These are phyloP conservation scores for Aeschynomene evenia DNA, from an alignment of 306 rosid species.

Conservation along the genomic window DNA sequence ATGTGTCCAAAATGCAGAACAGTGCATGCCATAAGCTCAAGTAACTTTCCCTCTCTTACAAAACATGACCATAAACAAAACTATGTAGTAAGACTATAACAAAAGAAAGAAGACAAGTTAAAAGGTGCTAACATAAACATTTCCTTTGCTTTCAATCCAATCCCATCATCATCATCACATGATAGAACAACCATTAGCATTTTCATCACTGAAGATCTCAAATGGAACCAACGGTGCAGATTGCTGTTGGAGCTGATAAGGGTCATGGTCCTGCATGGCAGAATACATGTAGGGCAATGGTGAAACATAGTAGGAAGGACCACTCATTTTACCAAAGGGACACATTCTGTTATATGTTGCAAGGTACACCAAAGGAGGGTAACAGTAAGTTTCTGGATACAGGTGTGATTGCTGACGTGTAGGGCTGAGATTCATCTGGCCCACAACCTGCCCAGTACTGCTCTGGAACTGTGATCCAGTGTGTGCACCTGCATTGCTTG, in stretches of 20 bases:
- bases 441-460: slow-evolving; percentile 13
- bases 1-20: neutral
- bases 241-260: slow-evolving; percentile 36
- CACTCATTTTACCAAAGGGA: slow-evolving; percentile 44
- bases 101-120: slow-evolving; percentile 17
- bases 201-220: slow-evolving; percentile 86
- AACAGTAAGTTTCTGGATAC: slow-evolving; percentile 37
- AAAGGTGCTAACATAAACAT: slow-evolving; percentile 2
- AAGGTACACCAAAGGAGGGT: slow-evolving; percentile 36
- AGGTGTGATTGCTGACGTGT: slow-evolving; percentile 42
- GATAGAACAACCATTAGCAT: slow-evolving; percentile 64
- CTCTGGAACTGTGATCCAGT: slow-evolving; percentile 34
- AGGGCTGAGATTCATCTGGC: slow-evolving; percentile 45
- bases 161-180: slow-evolving; percentile 74
- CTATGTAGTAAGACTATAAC: slow-evolving; percentile 2
- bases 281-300: slow-evolving; percentile 48
- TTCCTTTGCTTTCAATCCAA: neutral
- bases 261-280: slow-evolving; percentile 34
- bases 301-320: slow-evolving; percentile 46
- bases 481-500: slow-evolving; percentile 31
- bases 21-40: neutral
- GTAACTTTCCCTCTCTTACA: neutral
- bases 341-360: slow-evolving; percentile 41
- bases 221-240: slow-evolving; percentile 38
- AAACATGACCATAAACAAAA: slow-evolving; percentile 21